A percentile compares a stretch with the other conserved stretches of the same genome.
phyloP scores from a whole-genome alignment of 768 basidiomycete species.

The Tulasnella sp. region DNA sequence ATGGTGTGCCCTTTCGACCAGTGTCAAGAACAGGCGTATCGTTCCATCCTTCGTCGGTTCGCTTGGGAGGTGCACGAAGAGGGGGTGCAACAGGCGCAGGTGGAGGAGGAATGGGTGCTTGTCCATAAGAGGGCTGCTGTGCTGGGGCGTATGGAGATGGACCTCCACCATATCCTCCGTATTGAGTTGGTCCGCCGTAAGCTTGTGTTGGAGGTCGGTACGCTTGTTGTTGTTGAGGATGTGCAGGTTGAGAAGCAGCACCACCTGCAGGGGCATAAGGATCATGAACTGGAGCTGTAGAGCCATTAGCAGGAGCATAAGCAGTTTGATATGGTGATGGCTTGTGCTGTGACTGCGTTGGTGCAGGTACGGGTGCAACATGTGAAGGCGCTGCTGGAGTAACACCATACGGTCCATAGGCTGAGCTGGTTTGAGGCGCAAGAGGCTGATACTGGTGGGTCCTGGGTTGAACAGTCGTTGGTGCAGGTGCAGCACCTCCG shows the following conservation, averaged over 20 bases:
- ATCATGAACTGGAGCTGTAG: constrained; percentile 13
- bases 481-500: constrained; percentile 21
- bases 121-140: constrained; percentile 26
- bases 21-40: constrained; percentile 51
- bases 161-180: too few relatives aligned
- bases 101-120: constrained; percentile 25
- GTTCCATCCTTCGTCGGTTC: constrained; percentile 79
- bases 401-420: neutral
- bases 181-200: constrained; percentile 20
- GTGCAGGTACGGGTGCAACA: constrained; percentile 16
- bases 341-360: constrained; percentile 14
- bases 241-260: constrained; percentile 12
- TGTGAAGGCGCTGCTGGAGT: constrained; percentile 7
- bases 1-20: constrained; percentile 18
- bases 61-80: constrained; percentile 36
- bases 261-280: constrained; percentile 28
- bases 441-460: constrained; percentile 12
- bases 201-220: constrained; percentile 20
- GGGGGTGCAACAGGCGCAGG: constrained; percentile 35
- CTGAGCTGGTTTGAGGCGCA: neutral
- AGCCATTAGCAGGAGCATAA: constrained; percentile 13
- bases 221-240: neutral
- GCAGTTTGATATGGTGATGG: constrained; percentile 6
- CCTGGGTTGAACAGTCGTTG: constrained; percentile 20
- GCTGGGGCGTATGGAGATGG: neutral